These are phyloP conservation scores for Bidens hawaiensis DNA, from an alignment of 140 eudicot genomes.

Conservation along the genomic window DNA sequence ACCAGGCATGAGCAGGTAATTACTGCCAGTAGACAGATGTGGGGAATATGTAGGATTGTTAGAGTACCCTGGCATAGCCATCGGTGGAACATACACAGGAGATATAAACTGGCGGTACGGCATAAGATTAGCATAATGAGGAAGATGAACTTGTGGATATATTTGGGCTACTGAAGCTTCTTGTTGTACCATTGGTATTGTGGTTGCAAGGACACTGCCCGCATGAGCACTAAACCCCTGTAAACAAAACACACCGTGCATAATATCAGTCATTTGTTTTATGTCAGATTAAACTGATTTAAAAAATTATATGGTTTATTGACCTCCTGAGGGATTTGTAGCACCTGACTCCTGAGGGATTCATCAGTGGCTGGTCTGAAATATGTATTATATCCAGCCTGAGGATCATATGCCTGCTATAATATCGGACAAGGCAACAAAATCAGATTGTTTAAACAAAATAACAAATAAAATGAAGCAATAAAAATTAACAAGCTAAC, in stretches of 20 bases:
- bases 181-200: conserved; percentile 78
- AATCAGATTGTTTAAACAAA: too few species aligned
- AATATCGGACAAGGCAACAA: neutral
- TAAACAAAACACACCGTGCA: conserved; percentile 13
- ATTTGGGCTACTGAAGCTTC: conserved; percentile 71
- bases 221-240: conserved; percentile 63
- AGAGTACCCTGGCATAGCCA: conserved; percentile 81
- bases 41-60: conserved; percentile 62
- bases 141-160: conserved; percentile 81
- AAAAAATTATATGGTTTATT: neutral
- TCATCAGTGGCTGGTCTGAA: conserved; percentile 65
- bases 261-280: conserved; percentile 3
- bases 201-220: conserved; percentile 49
- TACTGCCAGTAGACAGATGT: conserved; percentile 76
- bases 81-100: conserved; percentile 89
- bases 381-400: conserved; percentile 63
- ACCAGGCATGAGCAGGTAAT: conserved; percentile 83
- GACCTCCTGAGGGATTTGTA: conserved; percentile 77
- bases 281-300: neutral
- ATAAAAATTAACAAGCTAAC: too few species aligned
- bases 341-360: conserved; percentile 45
- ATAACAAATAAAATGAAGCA: too few species aligned
- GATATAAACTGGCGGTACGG: conserved; percentile 78
- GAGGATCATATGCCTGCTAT: conserved; percentile 69
- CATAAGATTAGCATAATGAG: conserved; percentile 73